Evolutionary conservation across 345 rosid species (phyloP), one percentile per base, ranked within the genome.

Genomic region (Chamaenerion angustifolium): DNA sequence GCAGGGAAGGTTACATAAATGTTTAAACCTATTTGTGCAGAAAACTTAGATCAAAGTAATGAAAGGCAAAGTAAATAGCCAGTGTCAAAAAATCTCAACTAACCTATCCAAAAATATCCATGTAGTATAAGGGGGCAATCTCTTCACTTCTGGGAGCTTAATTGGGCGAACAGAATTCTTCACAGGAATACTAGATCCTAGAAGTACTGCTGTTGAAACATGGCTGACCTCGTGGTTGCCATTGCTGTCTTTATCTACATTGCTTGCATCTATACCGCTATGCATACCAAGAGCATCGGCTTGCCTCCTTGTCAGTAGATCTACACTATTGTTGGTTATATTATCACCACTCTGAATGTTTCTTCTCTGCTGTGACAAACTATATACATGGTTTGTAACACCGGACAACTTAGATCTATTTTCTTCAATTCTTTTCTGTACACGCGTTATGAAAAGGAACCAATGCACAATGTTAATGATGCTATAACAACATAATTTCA

Each of bases 101-200:
- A 56, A 85, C 99, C 96, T 92, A 65, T 92, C 96, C 64, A 92
- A 72, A 66, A 92, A 92, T 43, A 84, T 70, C 96, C 96, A 92
- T 9, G 96, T 84, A 23, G 99, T 92, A 75, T 92, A 92, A 48
- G 96, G 94, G 11, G 96, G 82, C 62, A 92, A 63, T 59, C 79
- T 82, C 74, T 78, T 92, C 48, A 76, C 62, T 51, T 82, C 99
- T 17, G 81, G 64, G 40, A 92, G 80, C 61, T 84, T 92, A 62
- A 82, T 66, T 4, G 93, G 86, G 27, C 86, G 79, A 59, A 84
- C 73, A 47, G 83, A 72, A 70, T 74, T 80, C 64, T 82, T 88
- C 40, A 79, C 77, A 4, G 90, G 78, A 62, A 80, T 75, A 71
- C 81, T 75, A 15, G 90, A 77, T 55, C 98, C 98, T 64, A 72